phyloP scores from a whole-genome alignment of 139 green algal genomes.

The Micractinium sp. region DNA sequence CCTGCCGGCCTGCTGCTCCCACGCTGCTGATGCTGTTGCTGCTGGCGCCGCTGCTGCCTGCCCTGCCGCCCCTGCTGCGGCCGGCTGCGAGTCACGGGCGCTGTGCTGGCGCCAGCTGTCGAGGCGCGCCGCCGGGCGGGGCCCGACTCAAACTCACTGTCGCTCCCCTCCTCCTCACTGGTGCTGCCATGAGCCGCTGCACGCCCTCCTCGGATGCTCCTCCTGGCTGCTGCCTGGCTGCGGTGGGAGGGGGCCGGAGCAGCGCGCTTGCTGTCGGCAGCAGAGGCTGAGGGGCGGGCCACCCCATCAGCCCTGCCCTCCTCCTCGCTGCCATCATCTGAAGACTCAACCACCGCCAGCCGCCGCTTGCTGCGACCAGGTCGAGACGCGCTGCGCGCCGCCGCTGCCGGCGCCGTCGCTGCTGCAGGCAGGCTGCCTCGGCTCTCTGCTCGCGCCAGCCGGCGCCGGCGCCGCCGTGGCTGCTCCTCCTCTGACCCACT shows the following conservation, averaged over 20 bases:
- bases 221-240: no score
- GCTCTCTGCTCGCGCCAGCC: neutral
- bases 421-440: neutral
- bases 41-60: neutral
- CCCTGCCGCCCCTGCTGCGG: neutral
- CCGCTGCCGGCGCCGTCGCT: neutral
- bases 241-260: neutral
- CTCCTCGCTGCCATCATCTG: neutral
- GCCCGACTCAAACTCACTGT: slow-evolving; percentile 1
- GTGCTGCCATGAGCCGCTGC: neutral
- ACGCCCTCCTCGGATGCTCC: neutral
- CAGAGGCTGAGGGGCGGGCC: neutral
- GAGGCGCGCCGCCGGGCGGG: neutral
- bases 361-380: slow-evolving; percentile 6
- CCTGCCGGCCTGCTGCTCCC: neutral
- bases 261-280: neutral
- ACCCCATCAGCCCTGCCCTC: neutral
- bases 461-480: neutral
- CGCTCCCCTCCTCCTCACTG: neutral
- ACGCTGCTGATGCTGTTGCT: neutral
- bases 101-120: neutral
- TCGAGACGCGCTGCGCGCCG: neutral
- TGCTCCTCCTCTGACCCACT: neutral
- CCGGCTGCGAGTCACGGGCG: neutral
- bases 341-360: neutral